Percentiles rank a stretch among this genome's conserved stretches.
Evolutionary conservation across 208 protist genomes (phyloP).

Genomic region (Trypanosoma lewisi): DNA sequence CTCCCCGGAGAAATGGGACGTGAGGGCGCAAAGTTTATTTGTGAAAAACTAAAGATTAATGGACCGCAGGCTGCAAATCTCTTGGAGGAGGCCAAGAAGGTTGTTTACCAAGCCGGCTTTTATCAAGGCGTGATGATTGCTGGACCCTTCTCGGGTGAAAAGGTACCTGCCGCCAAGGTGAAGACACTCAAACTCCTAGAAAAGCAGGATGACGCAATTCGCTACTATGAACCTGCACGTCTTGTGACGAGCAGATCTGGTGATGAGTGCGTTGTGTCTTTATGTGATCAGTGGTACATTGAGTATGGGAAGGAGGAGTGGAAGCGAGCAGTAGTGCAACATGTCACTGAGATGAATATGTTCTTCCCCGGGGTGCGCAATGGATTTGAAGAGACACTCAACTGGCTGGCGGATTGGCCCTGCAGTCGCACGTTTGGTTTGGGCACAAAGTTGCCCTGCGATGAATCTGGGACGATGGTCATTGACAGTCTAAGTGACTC

Average conservation of each 20-base stretch:
- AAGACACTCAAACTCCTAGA: slow-evolving; percentile 80
- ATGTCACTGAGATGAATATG: slow-evolving; percentile 90
- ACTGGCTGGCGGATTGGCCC: slow-evolving; percentile 99
- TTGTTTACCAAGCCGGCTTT: slow-evolving; percentile 97
- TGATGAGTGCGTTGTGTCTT: slow-evolving; percentile 99
- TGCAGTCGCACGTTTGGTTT: slow-evolving; percentile 99
- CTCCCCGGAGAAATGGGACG: slow-evolving; percentile 88
- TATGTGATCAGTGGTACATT: slow-evolving; percentile 99
- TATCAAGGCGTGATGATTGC: slow-evolving; percentile 95
- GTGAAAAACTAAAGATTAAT: slow-evolving; percentile 96
- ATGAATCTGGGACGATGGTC: slow-evolving; percentile 89
- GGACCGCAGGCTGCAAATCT: slow-evolving; percentile 94
- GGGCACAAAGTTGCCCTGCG: slow-evolving; percentile 98
- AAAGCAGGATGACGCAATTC: slow-evolving; percentile 70
- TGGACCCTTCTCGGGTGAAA: slow-evolving; percentile 68
- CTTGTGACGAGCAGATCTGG: slow-evolving; percentile 98
- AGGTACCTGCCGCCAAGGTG: slow-evolving; percentile 95
- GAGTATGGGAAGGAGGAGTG: slow-evolving; percentile 99
- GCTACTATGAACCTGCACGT: slow-evolving; percentile 97
- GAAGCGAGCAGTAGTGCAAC: slow-evolving; percentile 81
- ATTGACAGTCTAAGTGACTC: slow-evolving; percentile 99
- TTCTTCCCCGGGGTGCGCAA: slow-evolving; percentile 92
- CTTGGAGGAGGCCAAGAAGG: slow-evolving; percentile 97
- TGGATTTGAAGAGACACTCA: slow-evolving; percentile 93
- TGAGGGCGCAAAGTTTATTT: slow-evolving; percentile 84